Conservation (phyloP, 2,329 filamentous ascomycete genomes). For the Pseudofabraea citricarpa region DNA sequence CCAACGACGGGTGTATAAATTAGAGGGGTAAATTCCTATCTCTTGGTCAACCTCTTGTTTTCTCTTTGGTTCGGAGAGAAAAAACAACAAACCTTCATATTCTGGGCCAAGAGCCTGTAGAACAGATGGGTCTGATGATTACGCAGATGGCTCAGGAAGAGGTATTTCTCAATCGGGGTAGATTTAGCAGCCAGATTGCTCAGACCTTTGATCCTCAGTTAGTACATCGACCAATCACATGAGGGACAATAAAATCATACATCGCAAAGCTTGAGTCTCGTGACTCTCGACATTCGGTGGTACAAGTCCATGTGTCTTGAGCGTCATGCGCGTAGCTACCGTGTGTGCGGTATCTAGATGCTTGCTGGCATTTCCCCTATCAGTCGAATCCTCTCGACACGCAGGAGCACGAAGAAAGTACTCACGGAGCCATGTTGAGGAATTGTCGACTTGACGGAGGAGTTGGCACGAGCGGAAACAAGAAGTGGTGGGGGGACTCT, state of each 20-base stretch:
- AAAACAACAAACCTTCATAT: constrained; percentile 18
- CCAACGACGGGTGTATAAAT: constrained; percentile 62
- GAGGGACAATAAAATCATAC: too few relatives aligned
- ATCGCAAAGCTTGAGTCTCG: constrained; percentile 22
- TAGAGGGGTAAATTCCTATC: constrained; percentile 42
- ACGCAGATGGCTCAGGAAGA: constrained; percentile 24
- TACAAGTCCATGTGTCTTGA: constrained; percentile 21
- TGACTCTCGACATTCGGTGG: constrained; percentile 24
- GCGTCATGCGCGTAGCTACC: constrained; percentile 16
- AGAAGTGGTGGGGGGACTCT: too few relatives aligned
- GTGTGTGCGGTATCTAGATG: constrained; percentile 23
- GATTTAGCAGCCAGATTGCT: constrained; percentile 24
- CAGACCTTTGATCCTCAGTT: too few relatives aligned
- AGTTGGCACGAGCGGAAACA: too few relatives aligned
- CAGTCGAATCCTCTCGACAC: neutral
- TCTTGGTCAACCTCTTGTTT: constrained; percentile 1
- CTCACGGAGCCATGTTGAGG: too few relatives aligned
- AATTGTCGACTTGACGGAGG: too few relatives aligned
- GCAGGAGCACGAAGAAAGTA: too few relatives aligned
- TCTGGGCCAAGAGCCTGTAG: constrained; percentile 22
- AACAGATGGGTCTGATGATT: constrained; percentile 26
- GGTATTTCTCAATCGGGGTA: constrained; percentile 25
- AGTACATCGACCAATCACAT: too few relatives aligned
- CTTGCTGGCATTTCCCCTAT: neutral
- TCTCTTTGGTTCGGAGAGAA: constrained; percentile 4